Conservation (phyloP, 1,284 basidiomycete genomes). For the Polyporus tsugae region DNA sequence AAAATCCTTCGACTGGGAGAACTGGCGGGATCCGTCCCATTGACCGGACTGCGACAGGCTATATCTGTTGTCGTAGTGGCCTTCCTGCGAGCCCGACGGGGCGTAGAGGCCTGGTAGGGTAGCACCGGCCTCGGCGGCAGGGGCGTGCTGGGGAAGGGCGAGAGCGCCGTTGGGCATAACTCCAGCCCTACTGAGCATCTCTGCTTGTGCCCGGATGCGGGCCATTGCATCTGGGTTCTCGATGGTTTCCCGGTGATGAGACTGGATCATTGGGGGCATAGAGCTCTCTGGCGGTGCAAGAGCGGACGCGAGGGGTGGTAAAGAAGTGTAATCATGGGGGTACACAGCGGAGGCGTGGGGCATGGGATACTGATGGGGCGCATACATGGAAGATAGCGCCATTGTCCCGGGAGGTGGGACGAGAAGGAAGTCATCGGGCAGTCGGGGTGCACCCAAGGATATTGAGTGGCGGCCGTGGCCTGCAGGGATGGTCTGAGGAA, state of each 20-base stretch:
- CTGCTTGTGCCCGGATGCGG: constrained; percentile 59
- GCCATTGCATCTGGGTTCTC: constrained; percentile 50
- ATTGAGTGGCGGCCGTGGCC: constrained; percentile 33
- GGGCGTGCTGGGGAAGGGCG: constrained; percentile 26
- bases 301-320: constrained; percentile 27
- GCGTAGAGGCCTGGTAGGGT: constrained; percentile 29
- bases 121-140: constrained; percentile 28
- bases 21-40: constrained; percentile 31
- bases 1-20: constrained; percentile 33
- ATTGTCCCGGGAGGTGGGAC: constrained; percentile 32
- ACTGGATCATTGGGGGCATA: constrained; percentile 16
- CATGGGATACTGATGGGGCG: constrained; percentile 31
- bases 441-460: constrained; percentile 39
- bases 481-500: constrained; percentile 38
- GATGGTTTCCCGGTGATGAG: constrained; percentile 23
- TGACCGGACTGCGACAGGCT: constrained; percentile 20
- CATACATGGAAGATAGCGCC: constrained; percentile 35
- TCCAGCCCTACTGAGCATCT: constrained; percentile 48
- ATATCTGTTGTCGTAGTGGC: constrained; percentile 25
- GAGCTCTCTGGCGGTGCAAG: constrained; percentile 25
- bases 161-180: constrained; percentile 39
- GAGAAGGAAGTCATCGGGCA: constrained; percentile 44
- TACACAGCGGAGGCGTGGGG: constrained; percentile 31
- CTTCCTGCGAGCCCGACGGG: constrained; percentile 18
- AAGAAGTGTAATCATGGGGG: constrained; percentile 30